phyloP scores from a whole-genome alignment of 805 yeast species.

The Candida insectalens region DNA sequence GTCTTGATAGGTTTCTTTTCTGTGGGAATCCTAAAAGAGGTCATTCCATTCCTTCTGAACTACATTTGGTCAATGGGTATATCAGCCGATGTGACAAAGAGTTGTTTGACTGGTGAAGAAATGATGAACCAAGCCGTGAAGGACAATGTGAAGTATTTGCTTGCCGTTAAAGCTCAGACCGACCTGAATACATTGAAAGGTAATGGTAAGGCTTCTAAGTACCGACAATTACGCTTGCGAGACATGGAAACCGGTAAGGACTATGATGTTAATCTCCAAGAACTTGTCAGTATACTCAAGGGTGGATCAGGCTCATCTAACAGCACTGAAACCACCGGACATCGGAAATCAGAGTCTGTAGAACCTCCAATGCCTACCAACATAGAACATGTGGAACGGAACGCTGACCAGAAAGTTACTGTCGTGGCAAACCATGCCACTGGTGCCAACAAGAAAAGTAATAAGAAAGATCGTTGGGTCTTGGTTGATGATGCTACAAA shows the following conservation, averaged over 20 bases:
- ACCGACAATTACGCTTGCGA: constrained; percentile 68
- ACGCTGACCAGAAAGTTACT: constrained; percentile 39
- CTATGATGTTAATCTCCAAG: constrained; percentile 63
- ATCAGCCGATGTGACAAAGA: constrained; percentile 58
- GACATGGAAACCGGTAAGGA: constrained; percentile 55
- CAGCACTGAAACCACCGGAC: neutral
- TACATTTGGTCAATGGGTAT: constrained; percentile 72
- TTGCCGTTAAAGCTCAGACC: constrained; percentile 64
- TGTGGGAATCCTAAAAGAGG: constrained; percentile 40
- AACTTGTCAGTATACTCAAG: constrained; percentile 39
- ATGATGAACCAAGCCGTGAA: constrained; percentile 48
- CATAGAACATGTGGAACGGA: constrained; percentile 1
- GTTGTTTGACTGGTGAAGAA: constrained; percentile 48
- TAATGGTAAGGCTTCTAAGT: constrained; percentile 29
- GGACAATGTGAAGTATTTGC: constrained; percentile 70
- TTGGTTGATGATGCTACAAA: constrained; percentile 63
- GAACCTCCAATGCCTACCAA: constrained; percentile 1
- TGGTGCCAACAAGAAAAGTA: constrained; percentile 63
- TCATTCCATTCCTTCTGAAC: constrained; percentile 55
- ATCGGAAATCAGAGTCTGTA: neutral
- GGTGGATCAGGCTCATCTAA: constrained; percentile 7
- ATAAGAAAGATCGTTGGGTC: constrained; percentile 68
- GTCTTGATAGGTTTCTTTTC: constrained; percentile 69
- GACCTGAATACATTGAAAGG: constrained; percentile 12
- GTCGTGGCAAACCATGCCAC: constrained; percentile 76